A percentile compares a stretch with the other conserved stretches of the same genome.
Conservation (phyloP, 495 filamentous ascomycete species). For the Aspergillus heteromorphus region DNA sequence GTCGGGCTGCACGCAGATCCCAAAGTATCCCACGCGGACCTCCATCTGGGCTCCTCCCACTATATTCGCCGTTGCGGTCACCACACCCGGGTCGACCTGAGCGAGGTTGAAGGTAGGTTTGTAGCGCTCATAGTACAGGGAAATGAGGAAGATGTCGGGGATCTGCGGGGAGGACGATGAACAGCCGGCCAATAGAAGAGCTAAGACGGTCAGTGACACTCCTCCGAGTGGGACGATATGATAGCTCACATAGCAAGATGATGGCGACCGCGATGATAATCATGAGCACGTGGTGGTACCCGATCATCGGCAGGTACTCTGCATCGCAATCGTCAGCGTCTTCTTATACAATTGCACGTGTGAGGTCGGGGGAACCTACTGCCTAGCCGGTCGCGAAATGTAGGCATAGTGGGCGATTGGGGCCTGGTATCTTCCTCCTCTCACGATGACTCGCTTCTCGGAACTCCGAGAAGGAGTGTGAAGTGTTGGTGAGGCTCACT, state of each 20-base stretch:
- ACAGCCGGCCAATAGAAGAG: slow-evolving; percentile 62
- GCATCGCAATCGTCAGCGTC: slow-evolving; percentile 8
- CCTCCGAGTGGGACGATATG: neutral
- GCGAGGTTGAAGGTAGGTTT: slow-evolving; percentile 57
- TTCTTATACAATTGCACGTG: neutral
- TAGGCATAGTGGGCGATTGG: slow-evolving; percentile 26
- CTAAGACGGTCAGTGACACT: slow-evolving; percentile 35
- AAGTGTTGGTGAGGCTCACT: slow-evolving; percentile 1
- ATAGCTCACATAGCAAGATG: slow-evolving; percentile 82
- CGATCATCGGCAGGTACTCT: slow-evolving; percentile 91
- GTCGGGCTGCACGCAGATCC: slow-evolving; percentile 61
- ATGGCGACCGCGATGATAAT: slow-evolving; percentile 90
- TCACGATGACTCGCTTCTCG: slow-evolving; percentile 40
- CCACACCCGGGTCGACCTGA: slow-evolving; percentile 81
- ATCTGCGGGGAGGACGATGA: slow-evolving; percentile 65
- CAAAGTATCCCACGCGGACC: slow-evolving; percentile 69
- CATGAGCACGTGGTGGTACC: slow-evolving; percentile 99
- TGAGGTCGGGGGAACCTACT: slow-evolving; percentile 22
- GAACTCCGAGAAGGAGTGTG: slow-evolving; percentile 44
- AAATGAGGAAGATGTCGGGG: slow-evolving; percentile 65
- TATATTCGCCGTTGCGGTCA: slow-evolving; percentile 59
- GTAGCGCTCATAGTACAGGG: slow-evolving; percentile 62
- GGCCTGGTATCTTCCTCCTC: slow-evolving; percentile 12
- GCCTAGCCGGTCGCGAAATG: slow-evolving; percentile 24
- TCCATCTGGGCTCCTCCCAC: slow-evolving; percentile 58